Base-by-base conservation (phyloP, 805 yeast species). In the Maudiozyma pseudohumilis region DNA sequence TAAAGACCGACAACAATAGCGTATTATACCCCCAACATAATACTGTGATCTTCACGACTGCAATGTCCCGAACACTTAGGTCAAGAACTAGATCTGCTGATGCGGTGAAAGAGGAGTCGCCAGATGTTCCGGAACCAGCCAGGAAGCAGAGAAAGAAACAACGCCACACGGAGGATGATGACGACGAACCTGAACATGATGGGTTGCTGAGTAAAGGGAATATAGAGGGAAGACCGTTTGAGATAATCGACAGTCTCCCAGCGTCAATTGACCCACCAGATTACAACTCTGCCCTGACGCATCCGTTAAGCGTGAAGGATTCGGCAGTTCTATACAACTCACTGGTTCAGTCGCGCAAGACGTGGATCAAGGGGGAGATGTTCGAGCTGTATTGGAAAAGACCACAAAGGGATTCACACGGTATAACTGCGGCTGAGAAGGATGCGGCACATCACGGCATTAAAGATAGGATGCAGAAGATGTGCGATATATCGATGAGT, bases 391-490 rank as follows among this genome's bases (percentile, higher is more conserved):
- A 77, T 49, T 89, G 96, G 95, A 69, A 80, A 6, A 75, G 81
- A 42, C 81, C 79, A 6, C 35, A 32, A 21, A 31, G 40, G 16
- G 35, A 37, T 15, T 24, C 32, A 3, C 13, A 34, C 19, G 13
- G 18, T 29, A n/a, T 16, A 15, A n/a, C 29, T 5, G 25, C 21
- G 3, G 7, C 13, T 10, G 30, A 4, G 7, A 13, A 20, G 9
- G 17, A 22, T 29, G 35, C 25, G 6, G n/a, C n/a, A n/a, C n/a
- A n/a, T n/a, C n/a, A n/a, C n/a, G 41, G 42, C 29, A 40, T 47
- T 6, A 65, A 94, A 49, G 96, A 89, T 45, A 77, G 77, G 39
- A 87, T 88, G 95, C 80, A 86, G 42, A 87, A 86, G 54, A 63
- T 92, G 40, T 75, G 89, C 47, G 96, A 88, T 47, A 76, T 88